These are phyloP conservation scores for Kodamaea plutei DNA, from an alignment of 1,139 yeast species.

Conservation along the genomic window DNA sequence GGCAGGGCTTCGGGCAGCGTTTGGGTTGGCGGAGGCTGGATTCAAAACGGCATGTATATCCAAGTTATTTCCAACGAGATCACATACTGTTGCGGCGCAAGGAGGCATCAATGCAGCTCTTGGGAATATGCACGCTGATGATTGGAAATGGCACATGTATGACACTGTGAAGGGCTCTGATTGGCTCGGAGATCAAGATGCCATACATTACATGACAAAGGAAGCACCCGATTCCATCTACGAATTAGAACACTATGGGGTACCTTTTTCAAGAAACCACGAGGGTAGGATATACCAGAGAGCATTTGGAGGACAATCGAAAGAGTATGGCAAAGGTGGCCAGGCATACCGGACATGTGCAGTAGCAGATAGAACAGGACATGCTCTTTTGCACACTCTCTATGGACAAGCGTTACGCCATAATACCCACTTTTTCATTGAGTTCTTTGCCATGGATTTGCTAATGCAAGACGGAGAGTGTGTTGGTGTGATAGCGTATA, in stretches of 20 bases:
- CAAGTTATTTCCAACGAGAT: slow-evolving; percentile 93
- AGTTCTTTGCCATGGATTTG: slow-evolving; percentile 90
- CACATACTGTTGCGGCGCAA: slow-evolving; percentile 98
- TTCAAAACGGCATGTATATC: slow-evolving; percentile 95
- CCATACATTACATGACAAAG: slow-evolving; percentile 96
- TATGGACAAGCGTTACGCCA: slow-evolving; percentile 94
- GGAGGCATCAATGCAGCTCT: slow-evolving; percentile 98
- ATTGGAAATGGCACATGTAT: slow-evolving; percentile 99
- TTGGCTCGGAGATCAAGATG: slow-evolving; percentile 98
- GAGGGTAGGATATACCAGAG: slow-evolving; percentile 96
- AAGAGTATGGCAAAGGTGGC: slow-evolving; percentile 93
- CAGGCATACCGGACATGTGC: slow-evolving; percentile 99
- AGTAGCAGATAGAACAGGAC: slow-evolving; percentile 98
- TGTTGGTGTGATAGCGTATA: slow-evolving; percentile 94
- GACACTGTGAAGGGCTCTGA: slow-evolving; percentile 98
- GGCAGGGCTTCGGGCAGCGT: slow-evolving; percentile 96
- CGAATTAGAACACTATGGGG: slow-evolving; percentile 95
- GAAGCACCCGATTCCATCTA: slow-evolving; percentile 94
- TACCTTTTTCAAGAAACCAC: slow-evolving; percentile 93
- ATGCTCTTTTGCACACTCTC: slow-evolving; percentile 87
- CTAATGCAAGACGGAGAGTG: slow-evolving; percentile 92
- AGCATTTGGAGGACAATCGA: slow-evolving; percentile 97
- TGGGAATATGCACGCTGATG: slow-evolving; percentile 93
- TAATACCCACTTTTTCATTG: slow-evolving; percentile 95
- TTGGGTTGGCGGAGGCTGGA: slow-evolving; percentile 93